Evolutionary conservation across 495 filamentous ascomycete genomes (phyloP), one percentile per base, ranked within the genome.

Genomic region (Massariosphaeria phaeospora): DNA sequence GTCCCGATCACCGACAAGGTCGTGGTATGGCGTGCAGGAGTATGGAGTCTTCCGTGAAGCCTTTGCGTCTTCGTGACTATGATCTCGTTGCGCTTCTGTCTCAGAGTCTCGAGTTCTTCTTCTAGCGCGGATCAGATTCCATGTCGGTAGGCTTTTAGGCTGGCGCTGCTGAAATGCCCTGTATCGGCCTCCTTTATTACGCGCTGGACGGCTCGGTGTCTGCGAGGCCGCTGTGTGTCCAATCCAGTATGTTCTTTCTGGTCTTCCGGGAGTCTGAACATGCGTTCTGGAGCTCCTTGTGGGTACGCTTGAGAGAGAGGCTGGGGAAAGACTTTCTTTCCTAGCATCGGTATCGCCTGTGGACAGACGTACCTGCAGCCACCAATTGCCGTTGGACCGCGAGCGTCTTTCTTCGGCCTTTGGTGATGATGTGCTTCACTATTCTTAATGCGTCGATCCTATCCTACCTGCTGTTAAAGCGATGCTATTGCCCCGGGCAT

Each of bases 301-400:
- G 3, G 8, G n/a, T n/a, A n/a, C n/a, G 25, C 8, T 15, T 24
- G 17, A 18, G 39, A 6, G 12, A 30, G 20, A 1, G 29, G 2
- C 29, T 48, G 33, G 34, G 24, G 42, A 1, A 57, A 8, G 1
- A 57, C 15, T 34, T 27, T 48, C 15, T 34, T 27, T 48, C 24
- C 53, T 45, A 1, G 35, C 44, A n/a, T 50, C 53, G 8, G 53
- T 57, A 11, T 42, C 17, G n/a, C n/a, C n/a, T n/a, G 26, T 36
- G 26, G 1, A 57, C 25, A 17, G 34, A 25, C 17, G 2, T 1
- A 12, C 15, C 10, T 26, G 41, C 36, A 8, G 49, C 53, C 8
- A 41, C 23, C 5, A 57, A 11, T 21, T 57, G 34, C 2, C 23
- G 2, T 35, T 57, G 53, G 12, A 57, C 31, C 6, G 2, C 27